phyloP scores from a whole-genome alignment of 805 yeast genomes.

The Metschnikowia similis region DNA sequence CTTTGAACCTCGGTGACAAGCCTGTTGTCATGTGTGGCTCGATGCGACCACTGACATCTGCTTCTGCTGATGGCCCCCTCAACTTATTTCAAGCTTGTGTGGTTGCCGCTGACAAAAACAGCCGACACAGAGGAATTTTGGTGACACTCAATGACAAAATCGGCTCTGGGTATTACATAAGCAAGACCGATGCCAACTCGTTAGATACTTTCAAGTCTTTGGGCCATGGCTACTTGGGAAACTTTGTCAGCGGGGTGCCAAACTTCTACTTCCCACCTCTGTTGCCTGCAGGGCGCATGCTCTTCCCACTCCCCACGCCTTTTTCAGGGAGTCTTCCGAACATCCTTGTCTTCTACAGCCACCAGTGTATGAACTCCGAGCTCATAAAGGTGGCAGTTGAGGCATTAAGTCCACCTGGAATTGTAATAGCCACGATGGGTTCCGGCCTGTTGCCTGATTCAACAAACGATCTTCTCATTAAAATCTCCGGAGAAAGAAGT shows the following conservation, averaged over 20 bases:
- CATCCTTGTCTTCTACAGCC: slow-evolving; percentile 56
- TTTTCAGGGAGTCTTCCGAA: slow-evolving; percentile 29
- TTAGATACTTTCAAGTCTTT: slow-evolving; percentile 64
- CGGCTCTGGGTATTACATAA: slow-evolving; percentile 65
- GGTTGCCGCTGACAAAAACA: slow-evolving; percentile 50
- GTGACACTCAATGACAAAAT: slow-evolving; percentile 66
- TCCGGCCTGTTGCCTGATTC: slow-evolving; percentile 59
- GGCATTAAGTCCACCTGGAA: slow-evolving; percentile 45
- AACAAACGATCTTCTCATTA: slow-evolving; percentile 43
- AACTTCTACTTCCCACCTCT: slow-evolving; percentile 63
- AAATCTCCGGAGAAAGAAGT: slow-evolving; percentile 31
- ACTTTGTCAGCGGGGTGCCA: slow-evolving; percentile 61
- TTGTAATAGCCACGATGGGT: slow-evolving; percentile 67
- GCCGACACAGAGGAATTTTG: slow-evolving; percentile 55
- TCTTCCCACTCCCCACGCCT: slow-evolving; percentile 16
- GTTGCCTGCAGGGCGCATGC: slow-evolving; percentile 48
- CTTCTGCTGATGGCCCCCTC: slow-evolving; percentile 71
- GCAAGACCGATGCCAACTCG: slow-evolving; percentile 67
- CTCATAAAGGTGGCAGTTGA: slow-evolving; percentile 45
- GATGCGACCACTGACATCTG: slow-evolving; percentile 69
- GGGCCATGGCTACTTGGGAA: slow-evolving; percentile 69
- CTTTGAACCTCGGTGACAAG: slow-evolving; percentile 32
- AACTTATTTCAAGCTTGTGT: slow-evolving; percentile 66
- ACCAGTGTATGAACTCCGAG: slow-evolving; percentile 53
- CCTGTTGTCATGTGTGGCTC: slow-evolving; percentile 70